A percentile compares a stretch with the other conserved stretches of the same genome.
phyloP scores from a whole-genome alignment of 345 rosid genomes.

The Streptanthus diversifolius region DNA sequence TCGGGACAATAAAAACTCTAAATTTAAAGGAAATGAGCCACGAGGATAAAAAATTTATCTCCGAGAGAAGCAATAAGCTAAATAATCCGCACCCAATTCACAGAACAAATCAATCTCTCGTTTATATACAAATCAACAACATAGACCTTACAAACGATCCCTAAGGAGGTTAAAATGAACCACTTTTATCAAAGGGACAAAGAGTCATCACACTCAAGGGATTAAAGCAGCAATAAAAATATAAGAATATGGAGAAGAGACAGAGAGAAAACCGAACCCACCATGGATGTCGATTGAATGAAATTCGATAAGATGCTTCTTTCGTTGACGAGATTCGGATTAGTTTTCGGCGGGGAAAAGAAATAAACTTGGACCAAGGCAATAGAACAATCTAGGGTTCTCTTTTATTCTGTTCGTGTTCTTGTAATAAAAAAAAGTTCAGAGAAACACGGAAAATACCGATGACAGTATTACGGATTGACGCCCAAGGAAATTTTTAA shows the following conservation, averaged over 20 bases:
- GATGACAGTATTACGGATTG: conserved; percentile 20
- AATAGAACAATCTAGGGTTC: conserved; percentile 31
- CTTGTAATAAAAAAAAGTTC: background rate
- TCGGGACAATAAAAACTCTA: background rate
- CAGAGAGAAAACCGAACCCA: conserved; percentile 14
- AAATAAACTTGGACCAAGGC: background rate
- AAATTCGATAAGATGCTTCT: background rate
- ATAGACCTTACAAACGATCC: background rate
- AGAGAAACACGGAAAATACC: background rate
- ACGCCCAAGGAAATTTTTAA: background rate
- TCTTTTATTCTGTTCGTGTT: conserved; percentile 10
- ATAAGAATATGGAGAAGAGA: background rate
- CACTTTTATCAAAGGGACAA: background rate
- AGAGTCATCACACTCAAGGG: background rate
- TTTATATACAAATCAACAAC: background rate
- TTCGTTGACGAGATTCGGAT: background rate
- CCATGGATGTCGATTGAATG: conserved; percentile 15
- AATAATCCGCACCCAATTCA: background rate
- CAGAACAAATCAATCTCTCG: background rate
- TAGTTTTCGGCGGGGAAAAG: background rate
- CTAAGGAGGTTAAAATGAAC: background rate
- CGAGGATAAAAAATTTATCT: background rate
- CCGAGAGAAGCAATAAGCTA: background rate
- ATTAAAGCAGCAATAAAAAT: background rate
- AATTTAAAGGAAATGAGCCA: background rate